Evolutionary conservation across 2,329 filamentous ascomycete genomes (phyloP).

Genomic region (Pezizomycotina sp.): DNA sequence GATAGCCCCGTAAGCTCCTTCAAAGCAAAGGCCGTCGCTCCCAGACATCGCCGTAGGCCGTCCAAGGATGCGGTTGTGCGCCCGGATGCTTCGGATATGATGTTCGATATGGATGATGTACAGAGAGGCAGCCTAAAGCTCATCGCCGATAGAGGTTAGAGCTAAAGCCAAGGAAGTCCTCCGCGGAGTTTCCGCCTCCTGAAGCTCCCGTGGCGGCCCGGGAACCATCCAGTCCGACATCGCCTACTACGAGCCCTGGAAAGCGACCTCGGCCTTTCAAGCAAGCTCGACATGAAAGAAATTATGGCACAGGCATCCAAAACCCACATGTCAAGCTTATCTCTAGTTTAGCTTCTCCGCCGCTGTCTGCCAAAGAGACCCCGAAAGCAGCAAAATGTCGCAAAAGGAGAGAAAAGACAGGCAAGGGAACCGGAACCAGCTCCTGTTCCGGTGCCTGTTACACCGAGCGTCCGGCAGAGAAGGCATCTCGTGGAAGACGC

Average conservation of each 20-base stretch:
- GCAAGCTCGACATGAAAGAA: constrained; percentile 56
- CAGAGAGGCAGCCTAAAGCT: constrained; percentile 28
- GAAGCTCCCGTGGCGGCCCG: background rate
- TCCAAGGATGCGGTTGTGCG: too few species aligned
- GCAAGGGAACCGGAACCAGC: constrained; percentile 47
- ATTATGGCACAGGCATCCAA: constrained; percentile 52
- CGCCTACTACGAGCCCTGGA: constrained; percentile 8
- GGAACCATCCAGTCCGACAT: background rate
- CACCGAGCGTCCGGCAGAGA: too few species aligned
- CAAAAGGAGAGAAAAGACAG: constrained; percentile 85
- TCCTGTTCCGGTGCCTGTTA: constrained; percentile 6
- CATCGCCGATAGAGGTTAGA: too few species aligned
- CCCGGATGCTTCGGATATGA: too few species aligned
- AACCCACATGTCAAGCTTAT: constrained; percentile 37
- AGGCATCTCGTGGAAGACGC: too few species aligned
- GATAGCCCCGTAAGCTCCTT: too few species aligned
- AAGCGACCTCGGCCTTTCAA: constrained; percentile 33
- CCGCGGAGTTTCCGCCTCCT: background rate
- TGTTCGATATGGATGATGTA: constrained; percentile 90
- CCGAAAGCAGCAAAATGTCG: constrained; percentile 45
- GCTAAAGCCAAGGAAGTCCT: background rate
- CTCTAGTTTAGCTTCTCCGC: constrained; percentile 35
- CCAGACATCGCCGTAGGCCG: too few species aligned
- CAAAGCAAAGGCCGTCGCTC: background rate
- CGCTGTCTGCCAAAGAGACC: constrained; percentile 28